Conservation (phyloP, 352 stramenopile genomes). For the Pythium apleroticum region DNA sequence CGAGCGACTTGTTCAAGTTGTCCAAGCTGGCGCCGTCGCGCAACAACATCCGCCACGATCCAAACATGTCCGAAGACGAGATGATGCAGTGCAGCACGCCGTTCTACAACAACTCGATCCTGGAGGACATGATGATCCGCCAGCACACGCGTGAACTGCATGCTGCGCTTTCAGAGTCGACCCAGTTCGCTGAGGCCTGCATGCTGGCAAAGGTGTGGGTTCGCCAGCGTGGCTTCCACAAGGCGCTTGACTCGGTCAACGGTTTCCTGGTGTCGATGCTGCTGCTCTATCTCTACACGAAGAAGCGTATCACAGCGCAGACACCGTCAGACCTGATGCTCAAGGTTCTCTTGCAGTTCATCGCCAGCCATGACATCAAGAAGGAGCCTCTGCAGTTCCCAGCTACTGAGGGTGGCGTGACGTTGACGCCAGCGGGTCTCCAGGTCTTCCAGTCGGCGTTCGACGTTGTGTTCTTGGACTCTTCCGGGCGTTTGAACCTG, state of each 20-base stretch:
- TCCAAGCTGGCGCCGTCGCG: constrained; percentile 73
- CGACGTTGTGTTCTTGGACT: constrained; percentile 78
- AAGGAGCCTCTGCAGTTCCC: constrained; percentile 69
- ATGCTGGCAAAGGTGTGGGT: constrained; percentile 89
- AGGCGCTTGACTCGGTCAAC: constrained; percentile 73
- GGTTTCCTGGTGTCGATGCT: constrained; percentile 85
- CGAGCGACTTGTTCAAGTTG: constrained; percentile 72
- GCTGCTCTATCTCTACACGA: constrained; percentile 78
- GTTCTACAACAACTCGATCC: constrained; percentile 89
- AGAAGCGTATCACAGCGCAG: constrained; percentile 66
- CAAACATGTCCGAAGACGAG: constrained; percentile 67
- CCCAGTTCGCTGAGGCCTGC: constrained; percentile 75
- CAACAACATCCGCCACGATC: constrained; percentile 86
- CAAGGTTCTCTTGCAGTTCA: constrained; percentile 83
- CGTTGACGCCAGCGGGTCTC: constrained; percentile 66
- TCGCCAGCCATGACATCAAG: constrained; percentile 64
- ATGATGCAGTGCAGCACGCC: constrained; percentile 75
- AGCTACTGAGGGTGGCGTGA: constrained; percentile 48
- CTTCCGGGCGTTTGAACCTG: constrained; percentile 72
- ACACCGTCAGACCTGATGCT: constrained; percentile 85
- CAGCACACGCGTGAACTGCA: constrained; percentile 85
- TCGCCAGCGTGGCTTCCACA: constrained; percentile 79
- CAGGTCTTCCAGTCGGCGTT: constrained; percentile 64
- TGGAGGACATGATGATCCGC: constrained; percentile 90
- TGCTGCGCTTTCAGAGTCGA: constrained; percentile 52